Evolutionary conservation across 306 rosid species (phyloP), one percentile per base, ranked within the genome.

Genomic region (Trichosanthes cucumerina): DNA sequence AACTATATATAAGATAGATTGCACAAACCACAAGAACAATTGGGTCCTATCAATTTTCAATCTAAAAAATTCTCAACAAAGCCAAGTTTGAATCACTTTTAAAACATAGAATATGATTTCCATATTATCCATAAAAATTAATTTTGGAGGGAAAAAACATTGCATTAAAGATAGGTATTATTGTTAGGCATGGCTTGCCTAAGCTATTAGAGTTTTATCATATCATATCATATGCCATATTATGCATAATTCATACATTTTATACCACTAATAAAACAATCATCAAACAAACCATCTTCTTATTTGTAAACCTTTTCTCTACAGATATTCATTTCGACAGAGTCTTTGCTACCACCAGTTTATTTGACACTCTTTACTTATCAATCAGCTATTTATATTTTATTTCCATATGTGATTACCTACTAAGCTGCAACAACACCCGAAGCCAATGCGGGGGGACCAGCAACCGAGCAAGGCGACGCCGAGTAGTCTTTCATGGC

Each of bases 351-450:
- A 31, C 41, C 60, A 73, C 59, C 41, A 28, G 15, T 73, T 73
- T 73, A 73, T 73, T 73, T 47, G 60, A 28, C 16, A 73, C 59
- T 6, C 15, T 73, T 49, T 54, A 54, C 58, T 53, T 50, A 52
- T 50, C 44, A 49, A 49, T 75, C 78, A 73, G 24, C 59, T 46
- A 14, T 19, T 53, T 75, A 34, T 52, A 49, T 0, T 19, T 75
- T 15, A 23, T 75, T 52, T 75, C 6, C 14, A 36, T 15, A 26
- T 71, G 57, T 13, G 38, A 46, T 71, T 71, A 43, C 77, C 81
- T 80, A 90, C 80, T 80, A 91, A 52, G 93, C 91, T 23, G 91
- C 91, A 73, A 81, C 89, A 54, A 89, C 86, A 33, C 86, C 88
- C 4, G 92, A 64, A 0, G 84, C 79, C 79, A 87, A 75, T 39